A percentile compares a stretch with the other conserved stretches of the same genome.
These are phyloP conservation scores for Teunomyces funiuensis DNA, from an alignment of 805 yeast genomes.

Conservation along the genomic window DNA sequence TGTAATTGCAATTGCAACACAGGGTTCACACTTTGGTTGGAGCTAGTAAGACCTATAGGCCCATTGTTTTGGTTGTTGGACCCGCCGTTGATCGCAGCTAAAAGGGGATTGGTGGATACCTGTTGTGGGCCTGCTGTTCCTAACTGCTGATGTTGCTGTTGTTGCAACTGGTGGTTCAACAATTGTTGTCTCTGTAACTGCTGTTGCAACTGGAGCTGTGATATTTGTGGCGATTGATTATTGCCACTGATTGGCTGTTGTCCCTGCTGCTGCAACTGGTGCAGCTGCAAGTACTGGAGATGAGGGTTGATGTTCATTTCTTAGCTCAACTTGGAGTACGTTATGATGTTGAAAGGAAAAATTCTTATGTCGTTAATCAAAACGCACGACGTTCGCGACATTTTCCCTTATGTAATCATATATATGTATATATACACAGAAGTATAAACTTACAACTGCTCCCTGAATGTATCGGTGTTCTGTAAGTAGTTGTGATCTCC, in stretches of 20 bases:
- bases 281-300: constrained; percentile 41
- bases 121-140: constrained; percentile 19
- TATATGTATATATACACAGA: neutral
- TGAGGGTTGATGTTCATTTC: constrained; percentile 44
- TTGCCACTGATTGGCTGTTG: constrained; percentile 18
- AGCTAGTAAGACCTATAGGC: constrained; percentile 11
- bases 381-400: constrained; percentile 2
- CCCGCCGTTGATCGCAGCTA: constrained; percentile 36
- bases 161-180: constrained; percentile 13
- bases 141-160: constrained; percentile 13
- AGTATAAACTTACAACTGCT: constrained; percentile 19
- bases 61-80: constrained; percentile 14
- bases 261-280: constrained; percentile 23
- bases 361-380: neutral
- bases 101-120: constrained; percentile 31
- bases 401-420: neutral
- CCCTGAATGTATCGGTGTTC: constrained; percentile 22
- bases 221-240: constrained; percentile 35
- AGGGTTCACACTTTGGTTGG: constrained; percentile 23
- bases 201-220: constrained; percentile 30
- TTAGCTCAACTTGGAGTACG: neutral
- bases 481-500: constrained; percentile 72
- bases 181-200: constrained; percentile 11
- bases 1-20: constrained; percentile 32
- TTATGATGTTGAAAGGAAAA: constrained; percentile 2